Evolutionary conservation across 2,329 filamentous ascomycete species (phyloP), one percentile per base, ranked within the genome.

Genomic region (Podosphaera aphanis): DNA sequence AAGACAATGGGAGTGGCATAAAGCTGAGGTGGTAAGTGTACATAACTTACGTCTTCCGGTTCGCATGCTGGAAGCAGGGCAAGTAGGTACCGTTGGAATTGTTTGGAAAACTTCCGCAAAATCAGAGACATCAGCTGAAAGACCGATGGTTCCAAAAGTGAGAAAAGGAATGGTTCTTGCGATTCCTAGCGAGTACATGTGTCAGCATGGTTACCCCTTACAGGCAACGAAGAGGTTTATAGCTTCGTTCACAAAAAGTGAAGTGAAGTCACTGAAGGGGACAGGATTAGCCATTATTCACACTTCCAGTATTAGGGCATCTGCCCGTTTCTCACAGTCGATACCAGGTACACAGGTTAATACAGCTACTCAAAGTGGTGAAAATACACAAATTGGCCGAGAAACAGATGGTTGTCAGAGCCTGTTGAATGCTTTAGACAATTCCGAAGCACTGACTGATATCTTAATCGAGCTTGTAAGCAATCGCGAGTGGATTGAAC

Each of bases 11-110:
- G 78, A 83, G 60, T 95, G 88, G 88, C 76, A 83, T 50, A 69
- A 69, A 20, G 84, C 88, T 5, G 77, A 72, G 38, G 75, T 95
- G 45, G 77, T 83, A 39, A 95, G 86, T 54, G 77, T 94, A 38
- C 79, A 88, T 19, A 93, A 93, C 53, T 66, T 98, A 7, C 75
- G 88, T 4, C 66, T 94, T 2, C 83, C 88, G 0, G 85, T 94
- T 0, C 74, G 75, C 41, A 74, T 70, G 0, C 68, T 95, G 6
- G 70, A 77, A 44, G 70, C 77, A 15, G 84, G 83, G 8, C 88
- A 98, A 61, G 85, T 88, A 5, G 90, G 88, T 0, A 94, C 86
- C 0, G 71, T 98, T 46, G 88, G 86, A 0, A 66, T 95, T 44
- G 69, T 79, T 2, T 69, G 79, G n/a, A 65, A 70, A 27, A 56